Evolutionary conservation across 2,329 filamentous ascomycete genomes (phyloP), one percentile per base, ranked within the genome.

Genomic region (Alternaria solani): DNA sequence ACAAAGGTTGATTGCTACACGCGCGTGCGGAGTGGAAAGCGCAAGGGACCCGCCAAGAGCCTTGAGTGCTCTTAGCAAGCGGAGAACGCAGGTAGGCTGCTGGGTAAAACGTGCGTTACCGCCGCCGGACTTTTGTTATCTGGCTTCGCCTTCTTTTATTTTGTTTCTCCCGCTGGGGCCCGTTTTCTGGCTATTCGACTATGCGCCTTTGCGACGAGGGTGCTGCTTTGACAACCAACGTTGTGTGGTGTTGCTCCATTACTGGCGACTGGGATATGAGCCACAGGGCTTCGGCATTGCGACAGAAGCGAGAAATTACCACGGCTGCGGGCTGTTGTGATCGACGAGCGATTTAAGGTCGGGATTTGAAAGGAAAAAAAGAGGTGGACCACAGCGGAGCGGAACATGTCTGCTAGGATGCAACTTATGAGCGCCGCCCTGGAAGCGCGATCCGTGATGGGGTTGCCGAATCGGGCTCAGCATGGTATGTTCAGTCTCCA

Each of bases 21-120:
- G 32, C 38, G 36, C 38, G 42, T 28, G 56, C 43, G 43, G 56
- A 55, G 56, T 41, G 51, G 51, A 48, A 54, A 55, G 51, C 28
- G 49, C 38, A 51, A 55, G 46, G 36, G 51, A 30, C 28, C 28
- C 28, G 56, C 56, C 56, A 59, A 59, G 56, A n/a, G 51, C 51
- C 46, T 59, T 59, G 56, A 59, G 51, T 38, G 34, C 43, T 59
- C 56, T 59, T 59, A 59, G 56, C 56, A 59, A 49, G 56, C 56
- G 51, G 56, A 59, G 51, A 55, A 49, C 46, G 20, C 32, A 38
- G 46, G 46, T 11, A 32, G 32, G 56, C 34, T 42, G 16, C 25
- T 59, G 51, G 51, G 56, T 59, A 59, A 59, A 59, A 59, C 51
- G 36, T 36, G 49, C 26, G 34, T 23, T 53, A 30, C 26, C 28